These are phyloP conservation scores for Pichia thaimueangensis DNA, from an alignment of 805 yeast genomes.

Conservation along the genomic window DNA sequence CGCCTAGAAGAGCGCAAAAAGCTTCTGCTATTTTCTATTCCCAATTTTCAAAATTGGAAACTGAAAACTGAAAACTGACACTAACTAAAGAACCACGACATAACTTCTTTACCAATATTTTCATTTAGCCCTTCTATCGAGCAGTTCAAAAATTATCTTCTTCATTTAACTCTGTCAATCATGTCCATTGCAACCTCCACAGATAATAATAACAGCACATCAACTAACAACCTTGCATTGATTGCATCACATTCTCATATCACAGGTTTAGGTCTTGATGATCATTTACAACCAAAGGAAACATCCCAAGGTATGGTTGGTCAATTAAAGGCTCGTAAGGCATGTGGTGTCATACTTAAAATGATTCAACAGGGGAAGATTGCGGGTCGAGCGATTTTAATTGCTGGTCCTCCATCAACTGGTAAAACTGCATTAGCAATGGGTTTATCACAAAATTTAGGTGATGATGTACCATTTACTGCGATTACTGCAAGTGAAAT, in stretches of 20 bases:
- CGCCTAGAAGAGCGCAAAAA: too few relatives aligned
- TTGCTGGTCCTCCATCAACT: conserved; percentile 98
- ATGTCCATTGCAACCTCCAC: conserved; percentile 14
- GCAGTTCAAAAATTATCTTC: neutral
- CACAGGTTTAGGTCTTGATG: conserved; percentile 91
- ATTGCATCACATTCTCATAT: conserved; percentile 94
- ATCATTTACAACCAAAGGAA: conserved; percentile 74
- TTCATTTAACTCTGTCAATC: neutral
- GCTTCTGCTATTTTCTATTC: too few relatives aligned
- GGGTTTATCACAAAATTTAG: conserved; percentile 92
- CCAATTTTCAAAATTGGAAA: too few relatives aligned
- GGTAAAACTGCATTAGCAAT: conserved; percentile 97
- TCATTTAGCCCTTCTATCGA: too few relatives aligned
- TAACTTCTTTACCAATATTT: too few relatives aligned
- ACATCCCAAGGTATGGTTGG: conserved; percentile 89
- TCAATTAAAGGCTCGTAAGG: conserved; percentile 72
- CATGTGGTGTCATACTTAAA: conserved; percentile 93
- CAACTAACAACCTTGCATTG: conserved; percentile 21
- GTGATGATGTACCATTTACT: conserved; percentile 96
- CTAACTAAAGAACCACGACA: too few relatives aligned
- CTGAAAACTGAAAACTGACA: too few relatives aligned
- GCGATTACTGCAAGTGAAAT: conserved; percentile 95
- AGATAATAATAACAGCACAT: neutral
- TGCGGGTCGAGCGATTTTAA: conserved; percentile 91
- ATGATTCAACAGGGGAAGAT: conserved; percentile 85